Evolutionary conservation across 2,329 filamentous ascomycete genomes (phyloP).

Genomic region (Cyanodermella asteris): DNA sequence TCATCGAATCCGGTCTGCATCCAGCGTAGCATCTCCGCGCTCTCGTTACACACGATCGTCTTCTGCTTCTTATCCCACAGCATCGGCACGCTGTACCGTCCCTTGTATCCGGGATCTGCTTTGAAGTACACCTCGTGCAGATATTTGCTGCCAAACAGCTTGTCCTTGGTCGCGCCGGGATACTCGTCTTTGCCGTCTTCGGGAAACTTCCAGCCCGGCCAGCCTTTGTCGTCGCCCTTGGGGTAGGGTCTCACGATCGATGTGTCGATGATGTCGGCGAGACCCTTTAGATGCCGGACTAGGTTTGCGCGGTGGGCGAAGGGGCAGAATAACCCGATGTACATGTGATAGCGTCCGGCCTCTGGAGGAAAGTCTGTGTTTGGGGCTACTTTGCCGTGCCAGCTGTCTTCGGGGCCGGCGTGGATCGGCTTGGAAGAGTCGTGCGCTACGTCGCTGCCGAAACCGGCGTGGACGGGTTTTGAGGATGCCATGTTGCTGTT

Average conservation of each 20-base stretch:
- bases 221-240: constrained; percentile 39
- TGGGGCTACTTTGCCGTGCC: too few relatives aligned
- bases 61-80: constrained; percentile 38
- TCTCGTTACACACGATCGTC: constrained; percentile 40
- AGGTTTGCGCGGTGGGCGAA: constrained; percentile 41
- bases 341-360: constrained; percentile 31
- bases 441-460: too few relatives aligned
- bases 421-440: too few relatives aligned
- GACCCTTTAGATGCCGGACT: constrained; percentile 34
- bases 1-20: constrained; percentile 34
- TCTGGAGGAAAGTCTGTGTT: constrained; percentile 26
- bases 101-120: constrained; percentile 36
- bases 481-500: too few relatives aligned
- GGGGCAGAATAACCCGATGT: constrained; percentile 37
- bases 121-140: constrained; percentile 42
- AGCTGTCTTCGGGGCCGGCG: too few relatives aligned
- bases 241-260: constrained; percentile 44
- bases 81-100: constrained; percentile 37
- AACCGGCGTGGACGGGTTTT: too few relatives aligned
- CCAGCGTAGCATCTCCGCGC: constrained; percentile 33
- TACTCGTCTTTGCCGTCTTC: constrained; percentile 29
- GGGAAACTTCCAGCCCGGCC: constrained; percentile 42
- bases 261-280: constrained; percentile 30
- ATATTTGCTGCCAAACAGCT: constrained; percentile 34
- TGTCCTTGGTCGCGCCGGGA: constrained; percentile 36